phyloP scores from a whole-genome alignment of 2,329 filamentous ascomycete species.

The Fusarium sp. region DNA sequence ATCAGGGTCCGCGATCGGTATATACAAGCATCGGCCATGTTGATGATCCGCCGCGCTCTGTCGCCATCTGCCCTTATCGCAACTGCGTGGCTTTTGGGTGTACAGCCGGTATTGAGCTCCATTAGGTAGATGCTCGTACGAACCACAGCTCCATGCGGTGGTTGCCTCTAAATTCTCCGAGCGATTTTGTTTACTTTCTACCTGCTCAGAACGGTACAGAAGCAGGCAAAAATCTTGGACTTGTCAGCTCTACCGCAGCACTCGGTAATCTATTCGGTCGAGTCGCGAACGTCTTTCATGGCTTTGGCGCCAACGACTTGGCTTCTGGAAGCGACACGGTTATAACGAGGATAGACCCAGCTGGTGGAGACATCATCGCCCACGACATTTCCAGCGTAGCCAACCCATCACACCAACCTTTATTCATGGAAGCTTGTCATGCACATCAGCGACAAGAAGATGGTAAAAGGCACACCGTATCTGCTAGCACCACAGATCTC shows the following conservation, averaged over 20 bases:
- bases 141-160: slow-evolving; percentile 61
- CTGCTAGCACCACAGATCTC: slow-evolving; percentile 62
- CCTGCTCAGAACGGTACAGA: slow-evolving; percentile 60
- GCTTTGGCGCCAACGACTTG: slow-evolving; percentile 38
- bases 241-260: slow-evolving; percentile 68
- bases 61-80: slow-evolving; percentile 71
- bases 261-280: slow-evolving; percentile 39
- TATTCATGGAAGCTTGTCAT: slow-evolving; percentile 21
- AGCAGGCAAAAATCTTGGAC: slow-evolving; percentile 63
- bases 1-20: slow-evolving; percentile 45
- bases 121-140: slow-evolving; percentile 62
- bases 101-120: slow-evolving; percentile 68
- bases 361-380: slow-evolving; percentile 17
- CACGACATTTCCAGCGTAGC: slow-evolving; percentile 20
- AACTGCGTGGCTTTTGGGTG: slow-evolving; percentile 73
- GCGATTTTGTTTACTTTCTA: slow-evolving; percentile 68
- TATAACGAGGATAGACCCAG: slow-evolving; percentile 30
- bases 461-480: slow-evolving; percentile 43
- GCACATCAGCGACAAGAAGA: slow-evolving; percentile 28
- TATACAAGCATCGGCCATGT: slow-evolving; percentile 64
- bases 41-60: slow-evolving; percentile 70
- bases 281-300: slow-evolving; percentile 31
- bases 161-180: slow-evolving; percentile 64
- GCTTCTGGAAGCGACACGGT: slow-evolving; percentile 32
- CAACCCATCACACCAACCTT: slow-evolving; percentile 24